Conservation (phyloP, 805 yeast species). For the Metschnikowia lachancei region DNA sequence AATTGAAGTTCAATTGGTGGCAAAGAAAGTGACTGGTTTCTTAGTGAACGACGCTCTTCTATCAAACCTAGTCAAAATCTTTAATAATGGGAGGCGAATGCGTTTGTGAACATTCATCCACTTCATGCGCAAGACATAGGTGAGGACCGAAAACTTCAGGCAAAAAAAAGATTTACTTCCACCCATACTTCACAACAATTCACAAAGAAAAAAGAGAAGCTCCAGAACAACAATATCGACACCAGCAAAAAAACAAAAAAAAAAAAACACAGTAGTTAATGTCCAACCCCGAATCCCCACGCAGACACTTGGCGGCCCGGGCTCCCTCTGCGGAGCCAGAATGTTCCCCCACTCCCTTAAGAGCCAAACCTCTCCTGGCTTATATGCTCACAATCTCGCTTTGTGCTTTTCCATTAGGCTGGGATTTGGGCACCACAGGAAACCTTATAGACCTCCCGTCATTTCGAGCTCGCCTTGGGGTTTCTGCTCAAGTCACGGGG, state of each 20-base stretch:
- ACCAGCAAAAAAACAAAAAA: too few relatives aligned
- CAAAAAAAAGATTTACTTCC: too few relatives aligned
- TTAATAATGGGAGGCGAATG: too few relatives aligned
- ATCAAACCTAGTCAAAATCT: too few relatives aligned
- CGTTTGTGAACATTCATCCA: too few relatives aligned
- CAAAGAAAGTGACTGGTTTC: too few relatives aligned
- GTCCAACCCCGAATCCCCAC: background rate
- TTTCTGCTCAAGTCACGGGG: constrained; percentile 6
- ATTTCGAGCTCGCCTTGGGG: constrained; percentile 9
- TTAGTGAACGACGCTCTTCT: too few relatives aligned
- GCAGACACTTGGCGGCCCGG: constrained; percentile 8
- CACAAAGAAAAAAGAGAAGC: background rate
- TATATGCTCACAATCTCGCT: constrained; percentile 7
- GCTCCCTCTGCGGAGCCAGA: constrained; percentile 5
- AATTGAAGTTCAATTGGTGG: too few relatives aligned
- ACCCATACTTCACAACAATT: background rate
- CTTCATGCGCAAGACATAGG: too few relatives aligned
- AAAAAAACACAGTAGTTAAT: background rate
- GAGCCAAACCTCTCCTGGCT: constrained; percentile 2
- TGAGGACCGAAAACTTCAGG: too few relatives aligned
- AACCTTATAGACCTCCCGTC: constrained; percentile 11
- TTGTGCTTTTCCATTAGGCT: constrained; percentile 14
- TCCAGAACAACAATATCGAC: too few relatives aligned
- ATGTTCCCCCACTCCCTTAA: background rate
- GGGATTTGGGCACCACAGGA: constrained; percentile 18